Percentiles rank a stretch among this genome's conserved stretches.
These are phyloP conservation scores for Pythium aquatile DNA, from an alignment of 352 stramenopile genomes.

Conservation along the genomic window DNA sequence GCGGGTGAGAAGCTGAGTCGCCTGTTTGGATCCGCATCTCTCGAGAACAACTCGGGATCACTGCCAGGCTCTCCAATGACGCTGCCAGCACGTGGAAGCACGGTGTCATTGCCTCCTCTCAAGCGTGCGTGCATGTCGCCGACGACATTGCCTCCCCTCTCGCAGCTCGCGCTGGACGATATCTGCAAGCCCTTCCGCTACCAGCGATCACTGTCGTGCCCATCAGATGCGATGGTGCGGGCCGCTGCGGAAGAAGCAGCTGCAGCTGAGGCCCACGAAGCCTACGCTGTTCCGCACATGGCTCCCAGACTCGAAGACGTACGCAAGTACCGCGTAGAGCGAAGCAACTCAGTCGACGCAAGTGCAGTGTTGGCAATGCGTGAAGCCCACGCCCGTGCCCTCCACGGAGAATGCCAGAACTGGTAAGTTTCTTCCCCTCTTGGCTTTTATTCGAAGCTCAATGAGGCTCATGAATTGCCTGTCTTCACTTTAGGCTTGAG, in stretches of 20 bases:
- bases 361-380: slow-evolving; percentile 33
- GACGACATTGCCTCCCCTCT: slow-evolving; percentile 29
- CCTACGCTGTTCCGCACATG: slow-evolving; percentile 17
- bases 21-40: slow-evolving; percentile 21
- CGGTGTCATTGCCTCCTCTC: slow-evolving; percentile 31
- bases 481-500: slow-evolving; percentile 7
- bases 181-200: slow-evolving; percentile 62
- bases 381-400: slow-evolving; percentile 25
- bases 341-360: slow-evolving; percentile 59
- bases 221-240: slow-evolving; percentile 60
- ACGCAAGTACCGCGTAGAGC: slow-evolving; percentile 43
- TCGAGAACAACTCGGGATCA: slow-evolving; percentile 14
- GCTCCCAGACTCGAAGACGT: slow-evolving; percentile 26
- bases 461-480: background rate
- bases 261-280: slow-evolving; percentile 5
- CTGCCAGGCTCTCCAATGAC: slow-evolving; percentile 9
- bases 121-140: slow-evolving; percentile 25
- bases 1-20: slow-evolving; percentile 31
- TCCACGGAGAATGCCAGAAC: slow-evolving; percentile 39
- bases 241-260: slow-evolving; percentile 7
- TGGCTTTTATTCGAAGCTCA: too few species aligned
- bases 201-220: slow-evolving; percentile 65
- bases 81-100: slow-evolving; percentile 19
- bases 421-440: slow-evolving; percentile 23
- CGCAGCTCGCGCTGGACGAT: slow-evolving; percentile 33